These are phyloP conservation scores for Silene coronaria DNA, from an alignment of 179 eudicot genomes.

Conservation along the genomic window DNA sequence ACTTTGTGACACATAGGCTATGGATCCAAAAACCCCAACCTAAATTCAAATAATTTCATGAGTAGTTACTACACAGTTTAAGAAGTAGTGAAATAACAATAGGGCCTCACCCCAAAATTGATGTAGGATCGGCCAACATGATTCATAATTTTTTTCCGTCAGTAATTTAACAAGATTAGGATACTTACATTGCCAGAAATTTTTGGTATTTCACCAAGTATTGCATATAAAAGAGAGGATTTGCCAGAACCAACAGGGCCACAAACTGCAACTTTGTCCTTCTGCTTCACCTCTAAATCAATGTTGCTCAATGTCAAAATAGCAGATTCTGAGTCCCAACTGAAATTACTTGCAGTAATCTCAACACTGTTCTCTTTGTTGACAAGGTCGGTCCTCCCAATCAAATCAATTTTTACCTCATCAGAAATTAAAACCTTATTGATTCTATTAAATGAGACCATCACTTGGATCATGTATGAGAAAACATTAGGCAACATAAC, in stretches of 20 bases:
- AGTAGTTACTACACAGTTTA: background rate
- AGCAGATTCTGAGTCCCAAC: constrained; percentile 15
- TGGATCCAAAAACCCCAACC: constrained; percentile 18
- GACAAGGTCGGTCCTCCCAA: constrained; percentile 15
- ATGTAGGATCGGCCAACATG: too few relatives aligned
- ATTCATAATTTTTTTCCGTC: too few relatives aligned
- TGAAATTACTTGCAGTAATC: constrained; percentile 9
- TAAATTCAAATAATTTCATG: background rate
- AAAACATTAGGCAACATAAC: constrained; percentile 48
- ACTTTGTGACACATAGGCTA: constrained; percentile 69
- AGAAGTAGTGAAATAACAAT: background rate
- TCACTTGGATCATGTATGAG: constrained; percentile 46
- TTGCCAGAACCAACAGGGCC: constrained; percentile 27
- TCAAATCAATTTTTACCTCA: constrained; percentile 12
- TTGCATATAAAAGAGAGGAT: constrained; percentile 27
- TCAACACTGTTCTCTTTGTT: constrained; percentile 6
- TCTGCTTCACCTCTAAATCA: constrained; percentile 8
- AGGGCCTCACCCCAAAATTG: too few relatives aligned
- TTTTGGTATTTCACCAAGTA: constrained; percentile 47
- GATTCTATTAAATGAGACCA: constrained; percentile 56
- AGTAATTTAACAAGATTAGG: background rate
- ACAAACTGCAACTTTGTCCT: constrained; percentile 22
- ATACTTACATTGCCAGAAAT: constrained; percentile 36
- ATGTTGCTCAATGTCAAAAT: constrained; percentile 11
- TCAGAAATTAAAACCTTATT: constrained; percentile 22